phyloP scores from a whole-genome alignment of 768 basidiomycete species.

The Phaeolepiota aurea region DNA sequence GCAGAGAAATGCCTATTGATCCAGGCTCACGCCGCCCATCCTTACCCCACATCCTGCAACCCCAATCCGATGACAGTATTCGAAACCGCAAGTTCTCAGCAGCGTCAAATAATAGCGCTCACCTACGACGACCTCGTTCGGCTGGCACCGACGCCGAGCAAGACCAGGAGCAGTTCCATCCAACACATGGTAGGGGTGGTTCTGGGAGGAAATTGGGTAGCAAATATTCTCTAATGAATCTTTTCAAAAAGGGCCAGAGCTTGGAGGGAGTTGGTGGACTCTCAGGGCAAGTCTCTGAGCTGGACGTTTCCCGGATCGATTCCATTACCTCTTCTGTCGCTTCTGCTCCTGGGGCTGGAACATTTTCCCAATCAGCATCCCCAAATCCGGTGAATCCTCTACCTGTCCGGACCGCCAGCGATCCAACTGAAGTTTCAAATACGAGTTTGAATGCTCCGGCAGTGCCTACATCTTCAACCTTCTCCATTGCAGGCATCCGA shows the following conservation, averaged over 20 bases:
- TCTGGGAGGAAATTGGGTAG: conserved; percentile 42
- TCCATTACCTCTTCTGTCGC: conserved; percentile 8
- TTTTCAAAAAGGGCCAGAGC: conserved; percentile 57
- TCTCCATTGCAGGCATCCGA: conserved; percentile 12
- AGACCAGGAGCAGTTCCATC: conserved; percentile 17
- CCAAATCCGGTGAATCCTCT: conserved; percentile 12
- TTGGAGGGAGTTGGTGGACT: conserved; percentile 14
- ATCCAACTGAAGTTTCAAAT: conserved; percentile 8
- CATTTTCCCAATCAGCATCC: conserved; percentile 9
- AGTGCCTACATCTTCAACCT: conserved; percentile 12
- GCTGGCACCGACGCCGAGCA: conserved; percentile 61
- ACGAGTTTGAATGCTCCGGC: conserved; percentile 8
- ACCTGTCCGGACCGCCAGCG: conserved; percentile 14
- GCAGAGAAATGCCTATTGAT: conserved; percentile 20
- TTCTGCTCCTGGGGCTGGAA: conserved; percentile 6
- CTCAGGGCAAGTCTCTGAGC: not conserved
- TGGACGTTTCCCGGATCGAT: conserved; percentile 4
- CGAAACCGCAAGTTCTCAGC: conserved; percentile 27
- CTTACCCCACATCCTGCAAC: conserved; percentile 46
- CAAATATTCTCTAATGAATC: conserved; percentile 67
- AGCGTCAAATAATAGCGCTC: conserved; percentile 14
- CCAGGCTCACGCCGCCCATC: conserved; percentile 54
- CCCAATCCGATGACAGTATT: conserved; percentile 16
- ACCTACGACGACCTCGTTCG: conserved; percentile 56
- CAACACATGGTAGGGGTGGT: conserved; percentile 24